phyloP scores from a whole-genome alignment of 257 asterid species.

The Capsicum chinense region DNA sequence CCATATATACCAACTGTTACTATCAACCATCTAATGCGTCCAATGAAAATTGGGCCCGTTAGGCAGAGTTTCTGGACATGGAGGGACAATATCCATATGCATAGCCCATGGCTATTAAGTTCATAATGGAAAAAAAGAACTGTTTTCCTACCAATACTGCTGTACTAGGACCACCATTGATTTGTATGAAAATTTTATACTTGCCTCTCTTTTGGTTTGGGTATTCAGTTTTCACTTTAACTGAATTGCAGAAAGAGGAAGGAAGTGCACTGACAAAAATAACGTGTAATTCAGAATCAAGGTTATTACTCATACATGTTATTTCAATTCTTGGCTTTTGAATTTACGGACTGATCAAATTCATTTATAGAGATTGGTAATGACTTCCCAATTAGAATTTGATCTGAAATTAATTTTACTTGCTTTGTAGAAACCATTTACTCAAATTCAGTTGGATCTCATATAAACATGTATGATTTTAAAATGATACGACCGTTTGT shows the following conservation, averaged over 20 bases:
- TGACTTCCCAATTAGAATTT: neutral
- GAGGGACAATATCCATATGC: slow-evolving; percentile 21
- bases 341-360: neutral
- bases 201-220: neutral
- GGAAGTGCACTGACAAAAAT: slow-evolving; percentile 1
- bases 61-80: slow-evolving; percentile 16
- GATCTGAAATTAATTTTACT: neutral
- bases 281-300: neutral
- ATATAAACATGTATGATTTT: neutral
- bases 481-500: neutral
- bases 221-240: neutral
- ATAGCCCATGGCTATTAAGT: slow-evolving; percentile 41
- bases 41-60: slow-evolving; percentile 34
- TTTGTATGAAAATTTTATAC: neutral
- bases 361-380: neutral
- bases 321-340: slow-evolving; percentile 13
- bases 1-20: neutral
- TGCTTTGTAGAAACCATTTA: neutral
- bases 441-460: neutral
- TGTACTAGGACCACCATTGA: slow-evolving; percentile 24
- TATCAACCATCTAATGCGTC: slow-evolving; percentile 29
- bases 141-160: slow-evolving; percentile 30
- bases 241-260: neutral
- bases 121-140: slow-evolving; percentile 27
- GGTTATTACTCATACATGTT: neutral